phyloP scores from a whole-genome alignment of 345 rosid genomes.

The Excoecaria cochinchinensis region DNA sequence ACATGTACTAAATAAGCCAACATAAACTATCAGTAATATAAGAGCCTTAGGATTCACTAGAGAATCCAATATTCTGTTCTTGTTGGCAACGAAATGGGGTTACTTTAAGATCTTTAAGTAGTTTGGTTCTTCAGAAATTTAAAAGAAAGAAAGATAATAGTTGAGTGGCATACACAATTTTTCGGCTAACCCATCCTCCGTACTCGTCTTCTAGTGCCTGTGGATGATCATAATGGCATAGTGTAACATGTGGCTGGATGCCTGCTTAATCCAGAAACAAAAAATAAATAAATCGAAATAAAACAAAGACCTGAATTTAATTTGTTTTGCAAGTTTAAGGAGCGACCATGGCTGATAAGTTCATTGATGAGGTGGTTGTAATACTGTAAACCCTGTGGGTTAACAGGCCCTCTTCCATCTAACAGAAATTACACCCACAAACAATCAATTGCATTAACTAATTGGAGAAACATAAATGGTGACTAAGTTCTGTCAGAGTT shows the following conservation, averaged over 20 bases:
- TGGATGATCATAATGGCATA: constrained; percentile 58
- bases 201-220: constrained; percentile 71
- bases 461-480: background rate
- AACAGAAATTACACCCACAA: constrained; percentile 1
- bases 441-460: background rate
- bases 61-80: too few species aligned
- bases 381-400: constrained; percentile 51
- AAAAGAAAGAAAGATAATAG: background rate
- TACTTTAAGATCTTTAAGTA: too few species aligned
- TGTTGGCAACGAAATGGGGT: too few species aligned
- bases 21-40: too few species aligned
- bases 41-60: too few species aligned
- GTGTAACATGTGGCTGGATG: constrained; percentile 61
- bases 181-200: constrained; percentile 64
- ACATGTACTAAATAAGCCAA: too few species aligned
- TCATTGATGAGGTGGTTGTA: constrained; percentile 62
- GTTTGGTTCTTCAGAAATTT: too few species aligned
- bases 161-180: constrained; percentile 40
- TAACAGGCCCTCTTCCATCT: constrained; percentile 68
- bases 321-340: background rate
- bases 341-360: constrained; percentile 42
- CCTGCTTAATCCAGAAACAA: constrained; percentile 35
- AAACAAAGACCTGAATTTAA: background rate
- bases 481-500: background rate
- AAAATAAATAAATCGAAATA: background rate